Base-by-base conservation (phyloP, 2,329 filamentous ascomycete species). In the Claviceps humidiphila region DNA sequence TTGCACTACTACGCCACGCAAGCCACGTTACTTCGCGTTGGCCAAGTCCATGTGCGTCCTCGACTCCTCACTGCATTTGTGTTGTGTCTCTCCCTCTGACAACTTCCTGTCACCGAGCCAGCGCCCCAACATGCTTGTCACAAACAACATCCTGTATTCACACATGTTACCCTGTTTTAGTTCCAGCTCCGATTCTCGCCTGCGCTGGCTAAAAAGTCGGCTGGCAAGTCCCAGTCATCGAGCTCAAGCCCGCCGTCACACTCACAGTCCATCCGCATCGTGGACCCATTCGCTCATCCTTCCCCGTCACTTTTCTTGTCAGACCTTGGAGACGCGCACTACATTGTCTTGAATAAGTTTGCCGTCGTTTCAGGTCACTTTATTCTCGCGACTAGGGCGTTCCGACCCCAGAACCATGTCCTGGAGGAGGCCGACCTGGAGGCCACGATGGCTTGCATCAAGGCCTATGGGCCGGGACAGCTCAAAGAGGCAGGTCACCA, bases 141-240 rank as follows among this genome's bases (percentile, higher is more conserved):
- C 9, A 34, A 11, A 11, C 9, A 34, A 11, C 30, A 34, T 11
- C 9, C 30, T 11, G 7, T 41, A 20, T 39, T 42, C 41, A 40
- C 39, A 7, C 30, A 34, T 34, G 9, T 8, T 22, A 44, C 24
- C 14, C 14, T 13, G 3, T 13, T 5, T 4, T 56, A 87, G 83
- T 86, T 87, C 62, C 85, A 89, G 67, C 70, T 89, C 2, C 82
- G 84, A 50, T 88, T 80, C 70, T 84, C 83, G 8, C 83, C 83
- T 0, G 68, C 82, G 0, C 73, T 89, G 4, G 81, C 81, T 47
- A 78, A 78, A 11, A 34, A 34, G 9, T 34, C 30, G 30, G 30
- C 30, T 34, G 30, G 8, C 30, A 34, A 34, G 9, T 34, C 30
- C 30, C 30, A 34, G 30, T 9, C 30, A 34, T 34, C 60, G 88